Conservation (phyloP, 371 early-diverging fungal species). For the Mortierella sp. region DNA sequence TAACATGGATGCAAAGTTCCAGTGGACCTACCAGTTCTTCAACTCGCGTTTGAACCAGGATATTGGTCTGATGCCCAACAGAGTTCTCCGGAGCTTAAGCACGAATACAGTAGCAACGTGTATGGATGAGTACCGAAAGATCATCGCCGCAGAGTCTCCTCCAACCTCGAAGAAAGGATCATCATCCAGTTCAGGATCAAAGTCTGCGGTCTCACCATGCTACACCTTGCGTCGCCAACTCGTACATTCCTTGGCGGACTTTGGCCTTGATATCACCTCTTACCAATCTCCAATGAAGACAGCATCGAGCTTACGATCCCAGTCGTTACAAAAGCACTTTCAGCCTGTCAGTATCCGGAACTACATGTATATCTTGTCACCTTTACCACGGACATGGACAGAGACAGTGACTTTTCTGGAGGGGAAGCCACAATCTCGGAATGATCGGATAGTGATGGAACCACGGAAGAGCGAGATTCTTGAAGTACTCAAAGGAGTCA, state of each 20-base stretch:
- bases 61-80: slow-evolving; percentile 28
- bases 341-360: slow-evolving; percentile 38
- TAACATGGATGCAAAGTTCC: slow-evolving; percentile 41
- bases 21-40: slow-evolving; percentile 47
- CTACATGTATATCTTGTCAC: slow-evolving; percentile 42
- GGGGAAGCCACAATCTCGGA: slow-evolving; percentile 13
- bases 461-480: slow-evolving; percentile 34
- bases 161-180: slow-evolving; percentile 2
- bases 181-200: not conserved
- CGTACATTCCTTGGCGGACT: slow-evolving; percentile 45
- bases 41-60: slow-evolving; percentile 36
- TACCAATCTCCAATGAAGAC: slow-evolving; percentile 51
- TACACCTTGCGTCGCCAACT: slow-evolving; percentile 35
- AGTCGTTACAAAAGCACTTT: slow-evolving; percentile 41
- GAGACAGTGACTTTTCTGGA: slow-evolving; percentile 31
- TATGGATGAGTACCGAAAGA: slow-evolving; percentile 30
- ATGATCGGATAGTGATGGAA: slow-evolving; percentile 4
- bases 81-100: slow-evolving; percentile 22
- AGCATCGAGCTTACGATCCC: slow-evolving; percentile 21
- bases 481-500: slow-evolving; percentile 34
- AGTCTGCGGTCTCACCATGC: slow-evolving; percentile 22
- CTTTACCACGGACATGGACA: slow-evolving; percentile 34
- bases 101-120: slow-evolving; percentile 19
- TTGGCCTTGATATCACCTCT: slow-evolving; percentile 39
- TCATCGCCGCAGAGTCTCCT: slow-evolving; percentile 10